Conservation (phyloP, 129 eudicot species). For the Heracleum sosnowskyi region DNA sequence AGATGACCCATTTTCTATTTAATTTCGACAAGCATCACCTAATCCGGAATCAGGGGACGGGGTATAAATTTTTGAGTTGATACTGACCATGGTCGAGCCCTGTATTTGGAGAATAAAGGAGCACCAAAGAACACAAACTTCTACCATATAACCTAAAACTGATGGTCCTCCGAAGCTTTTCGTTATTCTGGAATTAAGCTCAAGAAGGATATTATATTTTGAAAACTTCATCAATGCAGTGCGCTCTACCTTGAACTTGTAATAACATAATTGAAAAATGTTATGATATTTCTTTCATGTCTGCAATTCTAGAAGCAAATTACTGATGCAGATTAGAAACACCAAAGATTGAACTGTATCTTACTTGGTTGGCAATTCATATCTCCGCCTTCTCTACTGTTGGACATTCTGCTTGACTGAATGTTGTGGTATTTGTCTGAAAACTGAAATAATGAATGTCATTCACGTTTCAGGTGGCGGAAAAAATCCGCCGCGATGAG, state of each 20-base stretch:
- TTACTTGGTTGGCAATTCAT: background rate
- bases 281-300: background rate
- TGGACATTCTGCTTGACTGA: constrained; percentile 1
- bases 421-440: background rate
- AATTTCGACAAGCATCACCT: background rate
- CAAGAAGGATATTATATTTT: background rate
- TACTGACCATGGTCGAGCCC: background rate
- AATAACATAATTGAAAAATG: background rate
- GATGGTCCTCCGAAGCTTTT: background rate
- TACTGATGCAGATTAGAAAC: background rate
- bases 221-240: background rate
- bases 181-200: background rate
- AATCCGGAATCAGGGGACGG: background rate
- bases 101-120: background rate
- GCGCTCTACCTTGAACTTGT: background rate
- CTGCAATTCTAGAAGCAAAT: background rate
- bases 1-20: background rate
- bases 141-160: background rate
- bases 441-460: constrained; percentile 5
- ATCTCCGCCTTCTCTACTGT: background rate
- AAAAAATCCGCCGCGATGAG: constrained; percentile 77
- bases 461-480: constrained; percentile 65
- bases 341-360: background rate
- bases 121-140: background rate
- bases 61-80: background rate